Conservation (phyloP, 2,329 filamentous ascomycete genomes). For the Chalaropsis ovoidea region DNA sequence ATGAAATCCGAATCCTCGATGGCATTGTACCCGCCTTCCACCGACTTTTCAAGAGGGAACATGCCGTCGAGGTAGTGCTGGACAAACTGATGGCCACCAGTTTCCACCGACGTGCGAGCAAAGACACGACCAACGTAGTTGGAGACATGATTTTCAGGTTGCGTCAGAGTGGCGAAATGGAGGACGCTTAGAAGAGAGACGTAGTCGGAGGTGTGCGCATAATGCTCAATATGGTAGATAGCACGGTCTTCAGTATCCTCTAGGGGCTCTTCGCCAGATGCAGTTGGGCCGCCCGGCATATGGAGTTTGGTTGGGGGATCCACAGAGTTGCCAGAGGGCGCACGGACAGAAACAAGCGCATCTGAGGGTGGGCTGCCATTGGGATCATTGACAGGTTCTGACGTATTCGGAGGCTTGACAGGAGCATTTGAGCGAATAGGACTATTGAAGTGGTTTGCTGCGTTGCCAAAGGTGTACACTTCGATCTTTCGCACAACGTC, state of each 20-base stretch:
- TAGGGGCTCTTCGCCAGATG: background rate
- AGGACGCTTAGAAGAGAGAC: constrained; percentile 66
- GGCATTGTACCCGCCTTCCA: constrained; percentile 36
- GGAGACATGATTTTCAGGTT: constrained; percentile 40
- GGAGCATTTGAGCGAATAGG: constrained; percentile 34
- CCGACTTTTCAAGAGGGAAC: constrained; percentile 44
- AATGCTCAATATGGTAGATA: constrained; percentile 69
- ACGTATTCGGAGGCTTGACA: background rate
- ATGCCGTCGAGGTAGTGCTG: constrained; percentile 54
- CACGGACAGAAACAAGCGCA: background rate
- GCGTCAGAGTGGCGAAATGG: constrained; percentile 47
- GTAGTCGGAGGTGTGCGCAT: constrained; percentile 63
- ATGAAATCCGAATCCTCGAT: constrained; percentile 49
- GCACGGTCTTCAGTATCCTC: constrained; percentile 34
- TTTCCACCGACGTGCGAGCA: constrained; percentile 37
- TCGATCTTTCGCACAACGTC: constrained; percentile 59
- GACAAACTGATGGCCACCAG: constrained; percentile 49
- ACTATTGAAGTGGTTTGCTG: constrained; percentile 74
- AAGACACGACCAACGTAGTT: constrained; percentile 55
- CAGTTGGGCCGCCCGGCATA: background rate
- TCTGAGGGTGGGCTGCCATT: background rate
- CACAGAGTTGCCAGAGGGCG: background rate
- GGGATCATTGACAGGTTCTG: background rate
- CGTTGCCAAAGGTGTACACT: constrained; percentile 68
- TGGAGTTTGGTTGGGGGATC: background rate